A percentile compares a stretch with the other conserved stretches of the same genome.
Evolutionary conservation across 345 rosid genomes (phyloP).

Genomic region (Pugionium dolabratum): DNA sequence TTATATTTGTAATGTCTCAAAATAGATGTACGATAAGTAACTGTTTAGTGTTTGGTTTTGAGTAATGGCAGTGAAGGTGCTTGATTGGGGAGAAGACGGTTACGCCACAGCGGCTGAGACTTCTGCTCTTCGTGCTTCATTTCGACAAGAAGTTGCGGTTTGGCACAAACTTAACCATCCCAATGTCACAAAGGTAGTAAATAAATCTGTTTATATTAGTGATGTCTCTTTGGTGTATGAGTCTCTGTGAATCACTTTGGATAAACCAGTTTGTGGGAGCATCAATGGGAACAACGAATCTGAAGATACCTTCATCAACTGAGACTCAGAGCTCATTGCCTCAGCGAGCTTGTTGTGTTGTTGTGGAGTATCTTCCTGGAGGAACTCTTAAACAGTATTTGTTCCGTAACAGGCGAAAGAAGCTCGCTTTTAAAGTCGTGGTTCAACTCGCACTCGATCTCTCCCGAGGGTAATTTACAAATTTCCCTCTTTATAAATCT

Average conservation of each 20-base stretch:
- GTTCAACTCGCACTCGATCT: slow-evolving; percentile 89
- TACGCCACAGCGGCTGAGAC: slow-evolving; percentile 71
- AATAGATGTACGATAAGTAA: neutral
- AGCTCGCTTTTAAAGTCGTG: slow-evolving; percentile 76
- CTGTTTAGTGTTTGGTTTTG: slow-evolving; percentile 19
- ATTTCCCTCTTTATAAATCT: slow-evolving; percentile 12
- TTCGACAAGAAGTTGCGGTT: slow-evolving; percentile 91
- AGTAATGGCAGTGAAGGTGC: slow-evolving; percentile 62
- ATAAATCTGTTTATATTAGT: slow-evolving; percentile 4
- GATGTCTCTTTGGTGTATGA: slow-evolving; percentile 5
- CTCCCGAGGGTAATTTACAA: slow-evolving; percentile 69
- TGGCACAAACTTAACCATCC: slow-evolving; percentile 97
- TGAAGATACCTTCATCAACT: slow-evolving; percentile 70
- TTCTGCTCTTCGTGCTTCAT: slow-evolving; percentile 80
- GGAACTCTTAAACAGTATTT: slow-evolving; percentile 87
- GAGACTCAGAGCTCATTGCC: slow-evolving; percentile 49
- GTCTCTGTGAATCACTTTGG: neutral
- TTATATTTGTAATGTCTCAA: neutral
- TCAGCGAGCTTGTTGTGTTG: slow-evolving; percentile 86
- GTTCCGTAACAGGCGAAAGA: slow-evolving; percentile 77
- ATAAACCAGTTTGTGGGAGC: slow-evolving; percentile 77
- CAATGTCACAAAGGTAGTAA: slow-evolving; percentile 78
- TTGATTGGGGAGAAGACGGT: slow-evolving; percentile 96
- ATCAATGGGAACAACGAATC: slow-evolving; percentile 91
- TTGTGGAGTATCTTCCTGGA: slow-evolving; percentile 85